Evolutionary conservation across 163 green algal genomes (phyloP).

Genomic region (Trebouxiophyceae sp.): DNA sequence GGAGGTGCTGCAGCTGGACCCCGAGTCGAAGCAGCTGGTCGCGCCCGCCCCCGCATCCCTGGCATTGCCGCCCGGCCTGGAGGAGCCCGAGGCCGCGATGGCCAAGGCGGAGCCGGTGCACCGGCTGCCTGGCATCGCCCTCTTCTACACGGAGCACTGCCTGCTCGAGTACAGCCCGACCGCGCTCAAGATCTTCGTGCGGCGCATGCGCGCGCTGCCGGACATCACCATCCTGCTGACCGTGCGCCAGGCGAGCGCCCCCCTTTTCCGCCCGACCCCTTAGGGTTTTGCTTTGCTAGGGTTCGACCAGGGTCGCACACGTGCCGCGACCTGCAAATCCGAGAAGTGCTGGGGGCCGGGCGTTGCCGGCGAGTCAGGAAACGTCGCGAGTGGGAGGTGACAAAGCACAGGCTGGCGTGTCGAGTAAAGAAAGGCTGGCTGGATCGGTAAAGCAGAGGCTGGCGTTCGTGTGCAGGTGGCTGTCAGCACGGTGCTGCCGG

Average conservation of each 20-base stretch:
- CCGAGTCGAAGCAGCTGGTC: neutral
- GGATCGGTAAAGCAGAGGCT: neutral
- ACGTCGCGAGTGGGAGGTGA: neutral
- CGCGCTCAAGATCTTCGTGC: conserved; percentile 26
- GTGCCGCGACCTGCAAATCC: neutral
- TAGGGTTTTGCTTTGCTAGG: neutral
- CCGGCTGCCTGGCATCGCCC: conserved; percentile 24
- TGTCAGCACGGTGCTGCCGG: conserved; percentile 6
- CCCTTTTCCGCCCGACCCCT: no score
- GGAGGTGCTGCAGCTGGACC: no score
- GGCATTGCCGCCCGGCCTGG: no score
- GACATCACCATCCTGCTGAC: conserved; percentile 21
- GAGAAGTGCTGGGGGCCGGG: neutral
- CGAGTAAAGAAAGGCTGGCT: no score
- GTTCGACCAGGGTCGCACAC: neutral
- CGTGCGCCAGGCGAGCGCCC: conserved; percentile 8
- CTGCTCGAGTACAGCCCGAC: conserved; percentile 14
- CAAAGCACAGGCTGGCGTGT: neutral
- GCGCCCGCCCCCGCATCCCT: no score
- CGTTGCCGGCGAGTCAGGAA: neutral
- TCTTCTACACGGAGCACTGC: conserved; percentile 39
- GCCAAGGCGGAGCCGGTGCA: conserved; percentile 6
- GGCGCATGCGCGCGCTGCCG: conserved; percentile 13
- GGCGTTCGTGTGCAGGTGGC: conserved; percentile 6
- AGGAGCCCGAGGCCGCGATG: no score